Percentiles rank a stretch among this genome's conserved stretches.
Evolutionary conservation across 257 asterid genomes (phyloP).

Genomic region (Phtheirospermum japonicum): DNA sequence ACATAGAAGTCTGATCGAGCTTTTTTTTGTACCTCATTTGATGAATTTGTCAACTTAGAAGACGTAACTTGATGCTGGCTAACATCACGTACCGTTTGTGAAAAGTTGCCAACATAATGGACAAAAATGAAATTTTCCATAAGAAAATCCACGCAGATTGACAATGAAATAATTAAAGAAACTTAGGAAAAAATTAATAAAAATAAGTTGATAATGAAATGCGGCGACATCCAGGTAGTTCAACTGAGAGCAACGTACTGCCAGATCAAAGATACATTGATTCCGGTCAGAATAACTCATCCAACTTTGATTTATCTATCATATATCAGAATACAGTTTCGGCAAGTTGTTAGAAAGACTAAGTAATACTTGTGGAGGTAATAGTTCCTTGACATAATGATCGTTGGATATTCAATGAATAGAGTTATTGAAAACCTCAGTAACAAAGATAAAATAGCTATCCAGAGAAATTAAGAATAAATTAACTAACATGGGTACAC

Average conservation of each 20-base stretch:
- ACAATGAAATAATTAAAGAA: background rate
- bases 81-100: too few relatives aligned
- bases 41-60: too few relatives aligned
- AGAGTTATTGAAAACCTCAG: background rate
- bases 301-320: too few relatives aligned
- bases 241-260: background rate
- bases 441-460: background rate
- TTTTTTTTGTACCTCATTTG: too few relatives aligned
- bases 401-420: background rate
- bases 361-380: background rate
- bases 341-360: background rate
- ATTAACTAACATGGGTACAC: slow-evolving; percentile 2
- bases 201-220: background rate
- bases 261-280: slow-evolving; percentile 1
- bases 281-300: background rate
- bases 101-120: too few relatives aligned
- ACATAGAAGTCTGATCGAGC: too few relatives aligned
- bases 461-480: background rate
- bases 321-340: background rate
- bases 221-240: background rate
- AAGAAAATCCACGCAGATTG: background rate
- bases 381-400: background rate
- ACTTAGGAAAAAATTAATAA: too few relatives aligned
- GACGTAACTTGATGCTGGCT: too few relatives aligned
- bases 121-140: too few relatives aligned